A percentile compares a stretch with the other conserved stretches of the same genome.
These are phyloP conservation scores for Bombardia bombarda DNA, from an alignment of 495 filamentous ascomycete genomes.

Conservation along the genomic window DNA sequence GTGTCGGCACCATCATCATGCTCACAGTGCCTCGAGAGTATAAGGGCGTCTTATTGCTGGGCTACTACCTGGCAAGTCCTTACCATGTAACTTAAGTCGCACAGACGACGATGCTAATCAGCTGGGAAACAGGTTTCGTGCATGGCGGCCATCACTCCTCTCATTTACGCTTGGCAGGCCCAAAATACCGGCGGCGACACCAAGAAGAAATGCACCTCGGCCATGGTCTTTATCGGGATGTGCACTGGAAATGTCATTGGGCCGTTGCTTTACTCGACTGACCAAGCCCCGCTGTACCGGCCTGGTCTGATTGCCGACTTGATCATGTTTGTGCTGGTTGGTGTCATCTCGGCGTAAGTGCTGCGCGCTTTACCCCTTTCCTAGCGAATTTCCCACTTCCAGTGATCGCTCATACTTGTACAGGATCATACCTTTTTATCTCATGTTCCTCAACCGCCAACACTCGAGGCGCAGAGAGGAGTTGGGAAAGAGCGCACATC, in stretches of 20 bases:
- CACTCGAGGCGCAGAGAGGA: constrained; percentile 36
- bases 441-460: constrained; percentile 38
- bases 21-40: constrained; percentile 43
- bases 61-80: constrained; percentile 27
- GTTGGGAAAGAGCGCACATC: constrained; percentile 34
- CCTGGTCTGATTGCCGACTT: constrained; percentile 48
- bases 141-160: constrained; percentile 39
- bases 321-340: constrained; percentile 31
- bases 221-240: constrained; percentile 53
- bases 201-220: constrained; percentile 58
- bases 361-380: neutral
- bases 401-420: neutral
- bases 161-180: constrained; percentile 60
- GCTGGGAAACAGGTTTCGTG: constrained; percentile 14
- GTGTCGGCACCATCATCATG: constrained; percentile 44
- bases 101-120: neutral
- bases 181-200: constrained; percentile 61
- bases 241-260: constrained; percentile 55
- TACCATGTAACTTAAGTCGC: neutral
- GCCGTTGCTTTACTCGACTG: constrained; percentile 52
- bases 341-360: constrained; percentile 29
- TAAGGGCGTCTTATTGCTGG: constrained; percentile 32
- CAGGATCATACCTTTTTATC: constrained; percentile 35
- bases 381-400: neutral
- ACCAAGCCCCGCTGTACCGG: constrained; percentile 50